Evolutionary conservation across 495 filamentous ascomycete species (phyloP).

Genomic region (Schizothecium vesticola): DNA sequence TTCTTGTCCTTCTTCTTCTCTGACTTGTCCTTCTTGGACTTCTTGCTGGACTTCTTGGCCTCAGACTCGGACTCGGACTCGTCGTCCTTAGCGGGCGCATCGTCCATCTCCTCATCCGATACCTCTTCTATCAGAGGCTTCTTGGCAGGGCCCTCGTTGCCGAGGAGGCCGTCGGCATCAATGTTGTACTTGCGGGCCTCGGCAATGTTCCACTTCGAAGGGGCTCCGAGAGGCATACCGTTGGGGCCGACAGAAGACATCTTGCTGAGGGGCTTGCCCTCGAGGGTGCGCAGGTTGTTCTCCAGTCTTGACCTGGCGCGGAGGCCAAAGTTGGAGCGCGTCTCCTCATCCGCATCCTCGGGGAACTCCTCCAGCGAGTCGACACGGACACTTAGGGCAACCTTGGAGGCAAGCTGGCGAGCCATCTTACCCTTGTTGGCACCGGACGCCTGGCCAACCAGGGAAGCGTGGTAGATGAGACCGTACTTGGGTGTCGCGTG

Average conservation of each 20-base stretch:
- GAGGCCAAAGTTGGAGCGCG: conserved; percentile 70
- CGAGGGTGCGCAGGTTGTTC: conserved; percentile 73
- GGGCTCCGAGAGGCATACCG: conserved; percentile 47
- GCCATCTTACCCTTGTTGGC: conserved; percentile 99
- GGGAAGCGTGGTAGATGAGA: conserved; percentile 95
- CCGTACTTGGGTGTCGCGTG: conserved; percentile 99
- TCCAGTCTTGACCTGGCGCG: conserved; percentile 73
- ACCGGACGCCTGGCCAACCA: conserved; percentile 93
- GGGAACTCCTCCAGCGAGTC: conserved; percentile 81
- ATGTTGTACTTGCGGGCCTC: conserved; percentile 94
- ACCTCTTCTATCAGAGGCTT: conserved; percentile 50
- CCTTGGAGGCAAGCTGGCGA: conserved; percentile 88
- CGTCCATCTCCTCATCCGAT: conserved; percentile 37
- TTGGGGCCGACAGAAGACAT: conserved; percentile 72
- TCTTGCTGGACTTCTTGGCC: conserved; percentile 30
- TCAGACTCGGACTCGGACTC: conserved; percentile 40
- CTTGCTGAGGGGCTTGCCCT: conserved; percentile 83
- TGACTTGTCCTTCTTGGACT: conserved; percentile 16
- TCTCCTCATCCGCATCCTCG: conserved; percentile 76
- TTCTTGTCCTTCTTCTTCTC: conserved; percentile 46
- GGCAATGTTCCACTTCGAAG: conserved; percentile 85
- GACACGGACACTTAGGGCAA: conserved; percentile 85
- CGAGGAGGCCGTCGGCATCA: conserved; percentile 80
- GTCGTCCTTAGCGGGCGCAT: conserved; percentile 23
- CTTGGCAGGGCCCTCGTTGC: conserved; percentile 61